phyloP scores from a whole-genome alignment of 31 red algal species.

The Asparagopsis taxiformis region DNA sequence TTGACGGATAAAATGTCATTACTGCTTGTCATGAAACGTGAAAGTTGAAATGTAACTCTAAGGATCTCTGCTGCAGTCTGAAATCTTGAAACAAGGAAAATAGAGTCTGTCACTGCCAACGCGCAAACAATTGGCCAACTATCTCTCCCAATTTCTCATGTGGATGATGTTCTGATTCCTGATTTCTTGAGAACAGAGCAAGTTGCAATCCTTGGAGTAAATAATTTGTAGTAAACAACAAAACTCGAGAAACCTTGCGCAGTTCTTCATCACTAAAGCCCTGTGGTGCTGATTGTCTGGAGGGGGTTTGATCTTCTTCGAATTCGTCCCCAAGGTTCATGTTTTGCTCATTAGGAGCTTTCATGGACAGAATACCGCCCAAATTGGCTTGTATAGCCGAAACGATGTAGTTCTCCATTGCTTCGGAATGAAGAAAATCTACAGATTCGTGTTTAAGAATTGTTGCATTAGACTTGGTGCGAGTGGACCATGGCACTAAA shows the following conservation, averaged over 20 bases:
- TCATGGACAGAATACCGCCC: not conserved
- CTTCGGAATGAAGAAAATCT: not conserved
- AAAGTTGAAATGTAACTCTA: not conserved
- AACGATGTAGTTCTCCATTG: not conserved
- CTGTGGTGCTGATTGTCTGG: not conserved
- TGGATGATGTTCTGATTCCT: not conserved
- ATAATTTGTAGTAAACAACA: conserved; percentile 27
- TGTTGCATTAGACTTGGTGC: not conserved
- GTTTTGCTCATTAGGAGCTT: not conserved
- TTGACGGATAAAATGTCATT: not conserved
- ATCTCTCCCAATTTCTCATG: not conserved
- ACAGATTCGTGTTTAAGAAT: not conserved
- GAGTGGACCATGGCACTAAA: not conserved
- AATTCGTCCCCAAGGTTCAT: not conserved
- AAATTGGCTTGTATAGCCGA: not conserved
- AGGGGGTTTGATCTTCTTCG: not conserved
- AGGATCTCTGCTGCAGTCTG: not conserved
- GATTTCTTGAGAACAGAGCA: conserved; percentile 4
- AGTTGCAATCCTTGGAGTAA: conserved; percentile 20
- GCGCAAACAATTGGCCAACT: not conserved
- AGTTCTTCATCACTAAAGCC: not conserved
- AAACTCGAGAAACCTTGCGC: not conserved
- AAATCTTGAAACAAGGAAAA: not conserved
- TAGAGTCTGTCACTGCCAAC: not conserved
- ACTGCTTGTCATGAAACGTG: not conserved